A percentile compares a stretch with the other conserved stretches of the same genome.
Conservation (phyloP, 148 eudicot genomes). For the Rhododendron ovatum region DNA sequence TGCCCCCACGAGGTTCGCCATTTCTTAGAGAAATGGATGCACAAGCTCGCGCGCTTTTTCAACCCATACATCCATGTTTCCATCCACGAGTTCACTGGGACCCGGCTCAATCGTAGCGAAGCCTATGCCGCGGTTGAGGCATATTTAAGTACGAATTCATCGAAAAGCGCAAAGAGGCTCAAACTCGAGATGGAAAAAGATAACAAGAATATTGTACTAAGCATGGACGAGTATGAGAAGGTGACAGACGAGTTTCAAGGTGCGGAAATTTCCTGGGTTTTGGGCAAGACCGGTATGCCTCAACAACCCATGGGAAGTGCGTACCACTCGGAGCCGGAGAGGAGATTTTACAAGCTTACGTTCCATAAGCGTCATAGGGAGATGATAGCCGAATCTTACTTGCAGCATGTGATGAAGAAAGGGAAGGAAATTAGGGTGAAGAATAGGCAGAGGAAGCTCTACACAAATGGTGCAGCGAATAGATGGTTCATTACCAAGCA, state of each 20-base stretch:
- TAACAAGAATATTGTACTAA: constrained; percentile 22
- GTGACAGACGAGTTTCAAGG: constrained; percentile 46
- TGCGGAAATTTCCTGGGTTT: constrained; percentile 33
- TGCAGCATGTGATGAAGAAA: constrained; percentile 38
- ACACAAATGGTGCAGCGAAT: constrained; percentile 26
- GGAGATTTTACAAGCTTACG: constrained; percentile 23
- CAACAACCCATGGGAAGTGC: neutral
- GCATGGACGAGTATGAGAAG: constrained; percentile 44
- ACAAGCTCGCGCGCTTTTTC: constrained; percentile 13
- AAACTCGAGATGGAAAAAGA: constrained; percentile 34
- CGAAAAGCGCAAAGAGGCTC: constrained; percentile 34
- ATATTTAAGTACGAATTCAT: constrained; percentile 31
- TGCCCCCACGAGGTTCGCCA: constrained; percentile 34
- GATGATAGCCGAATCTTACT: constrained; percentile 28
- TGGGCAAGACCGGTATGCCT: neutral
- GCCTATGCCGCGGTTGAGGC: constrained; percentile 36
- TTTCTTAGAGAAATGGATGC: constrained; percentile 17
- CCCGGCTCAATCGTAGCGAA: constrained; percentile 28
- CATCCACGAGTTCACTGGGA: constrained; percentile 29
- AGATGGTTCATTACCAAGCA: neutral
- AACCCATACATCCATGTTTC: constrained; percentile 37
- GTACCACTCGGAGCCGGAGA: constrained; percentile 22
- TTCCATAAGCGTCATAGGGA: constrained; percentile 38
- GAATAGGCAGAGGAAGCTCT: constrained; percentile 42
- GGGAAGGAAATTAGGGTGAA: constrained; percentile 30